A percentile compares a stretch with the other conserved stretches of the same genome.
These are phyloP conservation scores for Lasiosphaeria miniovina DNA, from an alignment of 495 filamentous ascomycete species.

Conservation along the genomic window DNA sequence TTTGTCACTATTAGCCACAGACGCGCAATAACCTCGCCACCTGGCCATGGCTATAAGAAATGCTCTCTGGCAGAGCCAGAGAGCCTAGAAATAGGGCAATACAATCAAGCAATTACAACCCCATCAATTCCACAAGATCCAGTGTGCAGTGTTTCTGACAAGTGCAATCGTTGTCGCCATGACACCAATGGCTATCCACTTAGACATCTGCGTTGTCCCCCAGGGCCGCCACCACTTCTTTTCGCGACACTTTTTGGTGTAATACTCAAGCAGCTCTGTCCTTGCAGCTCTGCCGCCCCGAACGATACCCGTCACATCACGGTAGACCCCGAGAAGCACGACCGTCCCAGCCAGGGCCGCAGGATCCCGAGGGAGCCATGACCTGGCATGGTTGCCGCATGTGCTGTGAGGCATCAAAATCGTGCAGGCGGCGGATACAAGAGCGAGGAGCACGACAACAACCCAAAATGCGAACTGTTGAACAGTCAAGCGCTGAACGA, in stretches of 20 bases:
- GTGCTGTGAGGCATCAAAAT: neutral
- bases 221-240: neutral
- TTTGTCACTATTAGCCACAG: too few relatives aligned
- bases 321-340: neutral
- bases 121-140: too few relatives aligned
- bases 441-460: neutral
- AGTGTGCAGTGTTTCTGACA: too few relatives aligned
- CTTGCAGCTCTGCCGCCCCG: neutral
- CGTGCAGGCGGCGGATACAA: neutral
- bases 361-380: neutral
- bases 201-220: neutral
- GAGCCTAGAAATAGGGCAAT: too few relatives aligned
- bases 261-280: neutral
- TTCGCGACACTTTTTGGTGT: neutral
- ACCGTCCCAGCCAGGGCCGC: neutral
- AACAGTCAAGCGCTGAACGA: neutral
- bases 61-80: too few relatives aligned
- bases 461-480: neutral
- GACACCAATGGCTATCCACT: neutral
- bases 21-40: too few relatives aligned
- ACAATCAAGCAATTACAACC: too few relatives aligned
- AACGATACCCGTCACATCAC: neutral
- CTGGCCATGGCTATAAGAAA: too few relatives aligned
- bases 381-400: neutral
- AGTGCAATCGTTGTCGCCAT: neutral